Evolutionary conservation across 257 asterid genomes (phyloP).

Genomic region (Solanum ossicruentum): DNA sequence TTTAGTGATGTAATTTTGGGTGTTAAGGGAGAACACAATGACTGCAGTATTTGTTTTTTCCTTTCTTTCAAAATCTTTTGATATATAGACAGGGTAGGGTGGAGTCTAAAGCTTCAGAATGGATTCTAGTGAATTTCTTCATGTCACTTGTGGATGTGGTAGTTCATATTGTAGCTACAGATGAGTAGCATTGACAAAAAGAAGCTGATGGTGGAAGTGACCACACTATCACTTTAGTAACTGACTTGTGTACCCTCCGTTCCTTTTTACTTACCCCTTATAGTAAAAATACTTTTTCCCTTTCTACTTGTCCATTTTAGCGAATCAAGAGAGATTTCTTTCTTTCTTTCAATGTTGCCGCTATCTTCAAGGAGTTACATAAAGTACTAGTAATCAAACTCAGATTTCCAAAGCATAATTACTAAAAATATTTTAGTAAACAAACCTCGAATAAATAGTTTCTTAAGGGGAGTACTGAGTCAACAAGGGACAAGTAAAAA

Average conservation of each 20-base stretch:
- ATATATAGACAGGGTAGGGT: neutral
- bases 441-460: neutral
- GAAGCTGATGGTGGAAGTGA: neutral
- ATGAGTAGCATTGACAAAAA: neutral
- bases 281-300: neutral
- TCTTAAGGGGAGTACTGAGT: neutral
- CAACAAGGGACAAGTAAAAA: neutral
- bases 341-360: neutral
- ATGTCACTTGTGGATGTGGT: neutral
- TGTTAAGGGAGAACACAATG: neutral
- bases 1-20: neutral
- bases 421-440: neutral
- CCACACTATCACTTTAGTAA: neutral
- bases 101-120: neutral
- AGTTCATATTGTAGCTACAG: neutral
- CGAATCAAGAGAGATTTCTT: neutral
- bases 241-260: neutral
- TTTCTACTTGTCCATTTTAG: neutral
- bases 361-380: neutral
- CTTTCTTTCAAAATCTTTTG: neutral
- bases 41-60: neutral
- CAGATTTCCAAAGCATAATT: neutral
- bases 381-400: neutral
- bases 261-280: neutral
- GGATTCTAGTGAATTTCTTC: neutral